Base-by-base conservation (phyloP, 2,329 filamentous ascomycete species). In the Arthrobotrys sinensis region DNA sequence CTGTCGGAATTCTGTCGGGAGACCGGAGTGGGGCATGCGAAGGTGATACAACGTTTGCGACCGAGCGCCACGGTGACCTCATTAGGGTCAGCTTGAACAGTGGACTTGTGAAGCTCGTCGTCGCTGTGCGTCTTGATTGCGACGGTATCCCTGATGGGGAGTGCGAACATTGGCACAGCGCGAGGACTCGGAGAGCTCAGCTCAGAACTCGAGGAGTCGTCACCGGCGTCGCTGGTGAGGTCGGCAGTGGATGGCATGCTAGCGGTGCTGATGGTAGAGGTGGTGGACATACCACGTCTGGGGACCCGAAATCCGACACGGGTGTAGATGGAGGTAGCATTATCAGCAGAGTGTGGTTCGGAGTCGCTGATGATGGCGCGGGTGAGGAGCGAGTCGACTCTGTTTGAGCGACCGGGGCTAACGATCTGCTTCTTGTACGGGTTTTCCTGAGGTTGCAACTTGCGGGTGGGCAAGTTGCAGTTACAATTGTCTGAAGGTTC, bases 151-250 rank as follows among this genome's bases (percentile, higher is more conserved):
- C 82, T 81, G 55, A 72, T 40, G 11, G 72, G 72, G 38, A 80
- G 67, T 11, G 43, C 83, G 84, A 67, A 84, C 80, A 90, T 87
- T 3, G 90, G 90, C 4, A 24, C 67, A 1, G 91, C 87, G n/a
- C 93, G 93, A 16, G 96, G 95, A 83, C 95, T 98, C 0, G 94
- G 93, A 0, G 93, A 95, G 83, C 90, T 93, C 40, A 93, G 93
- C 70, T 93, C 88, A n/a, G 93, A 92, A 48, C 95, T 94, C 82
- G 93, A 97, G 16, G 94, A 97, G 34, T 60, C 55, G 76, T 96
- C 86, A 76, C 93, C 94, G 73, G 93, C 96, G 82, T 97, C 96
- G 84, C 94, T 97, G n/a, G 94, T 97, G 72, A 98, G 87, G 80
- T 97, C 95, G 43, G 92, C 92, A 2, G 93, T 96, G 1, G 94